Conservation (phyloP, 192 early-diverging fungal species). For the Linnemannia elongata region DNA sequence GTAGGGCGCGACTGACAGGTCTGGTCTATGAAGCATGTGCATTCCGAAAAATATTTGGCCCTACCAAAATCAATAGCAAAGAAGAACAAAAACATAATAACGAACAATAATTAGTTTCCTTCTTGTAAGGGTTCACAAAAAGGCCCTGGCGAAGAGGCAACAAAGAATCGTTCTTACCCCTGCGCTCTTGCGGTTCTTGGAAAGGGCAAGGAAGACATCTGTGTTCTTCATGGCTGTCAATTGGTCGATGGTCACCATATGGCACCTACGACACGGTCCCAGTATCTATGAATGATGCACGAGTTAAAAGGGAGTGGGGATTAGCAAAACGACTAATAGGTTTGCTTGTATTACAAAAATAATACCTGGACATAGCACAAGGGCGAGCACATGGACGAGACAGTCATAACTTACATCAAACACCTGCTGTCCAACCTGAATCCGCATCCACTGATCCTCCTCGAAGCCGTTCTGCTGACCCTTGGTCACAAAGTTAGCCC, state of each 20-base stretch:
- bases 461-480: slow-evolving; percentile 65
- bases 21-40: slow-evolving; percentile 64
- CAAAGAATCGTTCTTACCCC: slow-evolving; percentile 34
- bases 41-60: slow-evolving; percentile 65
- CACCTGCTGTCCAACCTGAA: slow-evolving; percentile 61
- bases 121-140: too few relatives aligned
- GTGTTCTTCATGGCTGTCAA: slow-evolving; percentile 67
- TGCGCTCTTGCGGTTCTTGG: slow-evolving; percentile 57
- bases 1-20: slow-evolving; percentile 55
- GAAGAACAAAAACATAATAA: neutral
- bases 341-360: too few relatives aligned
- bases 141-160: too few relatives aligned
- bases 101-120: neutral
- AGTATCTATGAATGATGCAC: slow-evolving; percentile 37
- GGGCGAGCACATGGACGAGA: neutral
- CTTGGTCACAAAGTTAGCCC: slow-evolving; percentile 78
- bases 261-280: slow-evolving; percentile 78
- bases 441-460: slow-evolving; percentile 74
- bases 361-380: too few relatives aligned
- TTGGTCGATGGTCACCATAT: slow-evolving; percentile 83
- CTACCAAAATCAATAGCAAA: slow-evolving; percentile 11
- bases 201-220: slow-evolving; percentile 75
- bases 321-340: slow-evolving; percentile 15
- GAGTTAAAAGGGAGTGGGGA: neutral
- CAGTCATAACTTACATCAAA: slow-evolving; percentile 60